phyloP scores from a whole-genome alignment of 2,329 filamentous ascomycete genomes.

The Exophiala calicioides region DNA sequence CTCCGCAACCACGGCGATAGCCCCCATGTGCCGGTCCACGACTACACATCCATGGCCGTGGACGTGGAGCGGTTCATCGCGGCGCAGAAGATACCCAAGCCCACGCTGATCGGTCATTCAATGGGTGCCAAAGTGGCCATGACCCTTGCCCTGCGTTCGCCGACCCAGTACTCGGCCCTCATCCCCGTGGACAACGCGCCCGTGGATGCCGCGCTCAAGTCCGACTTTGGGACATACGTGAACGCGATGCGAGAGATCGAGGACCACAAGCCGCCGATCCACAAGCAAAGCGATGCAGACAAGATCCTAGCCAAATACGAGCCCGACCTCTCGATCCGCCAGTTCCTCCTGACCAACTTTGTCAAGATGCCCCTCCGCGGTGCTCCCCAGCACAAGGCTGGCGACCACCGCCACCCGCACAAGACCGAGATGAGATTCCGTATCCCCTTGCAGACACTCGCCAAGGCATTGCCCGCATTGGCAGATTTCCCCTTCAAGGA shows the following conservation, averaged over 20 bases:
- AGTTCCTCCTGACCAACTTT: constrained; percentile 89
- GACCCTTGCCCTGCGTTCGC: constrained; percentile 73
- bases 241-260: constrained; percentile 83
- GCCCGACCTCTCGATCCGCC: constrained; percentile 72
- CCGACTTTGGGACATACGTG: constrained; percentile 77
- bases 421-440: constrained; percentile 68
- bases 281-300: constrained; percentile 27
- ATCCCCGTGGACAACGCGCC: constrained; percentile 92
- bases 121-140: constrained; percentile 97
- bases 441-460: constrained; percentile 73
- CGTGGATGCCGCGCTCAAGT: constrained; percentile 72
- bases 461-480: constrained; percentile 68
- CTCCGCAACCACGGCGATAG: constrained; percentile 92
- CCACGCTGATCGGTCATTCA: constrained; percentile 86
- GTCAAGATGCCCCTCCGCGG: constrained; percentile 21
- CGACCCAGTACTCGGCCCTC: constrained; percentile 67
- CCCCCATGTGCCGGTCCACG: constrained; percentile 72
- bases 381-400: constrained; percentile 46
- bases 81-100: constrained; percentile 65
- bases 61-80: constrained; percentile 79
- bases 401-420: constrained; percentile 34
- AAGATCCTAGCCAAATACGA: constrained; percentile 27
- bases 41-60: constrained; percentile 78
- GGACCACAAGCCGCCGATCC: constrained; percentile 15
- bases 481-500: constrained; percentile 86